Conservation (phyloP, 176 grass and related monocot species). For the Lolium rigidum region DNA sequence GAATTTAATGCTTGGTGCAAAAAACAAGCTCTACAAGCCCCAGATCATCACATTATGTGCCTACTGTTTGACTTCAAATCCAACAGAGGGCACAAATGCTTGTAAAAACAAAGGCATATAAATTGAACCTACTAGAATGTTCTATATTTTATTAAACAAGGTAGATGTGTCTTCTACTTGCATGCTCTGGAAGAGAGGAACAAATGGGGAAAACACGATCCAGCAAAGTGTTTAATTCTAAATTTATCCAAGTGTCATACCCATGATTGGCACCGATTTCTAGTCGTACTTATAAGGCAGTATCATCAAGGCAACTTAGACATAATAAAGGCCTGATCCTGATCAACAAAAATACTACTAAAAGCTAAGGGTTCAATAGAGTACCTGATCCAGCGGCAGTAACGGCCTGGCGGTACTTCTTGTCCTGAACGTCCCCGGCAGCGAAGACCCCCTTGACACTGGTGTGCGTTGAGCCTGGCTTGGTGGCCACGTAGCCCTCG, state of each 20-base stretch:
- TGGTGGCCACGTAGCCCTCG: constrained; percentile 81
- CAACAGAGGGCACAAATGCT: neutral
- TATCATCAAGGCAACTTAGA: neutral
- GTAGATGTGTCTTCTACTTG: neutral
- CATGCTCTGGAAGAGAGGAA: neutral
- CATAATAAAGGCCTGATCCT: neutral
- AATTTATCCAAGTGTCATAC: neutral
- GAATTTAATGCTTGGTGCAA: neutral
- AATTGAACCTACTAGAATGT: neutral
- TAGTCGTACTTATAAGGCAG: constrained; percentile 4
- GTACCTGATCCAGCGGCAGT: constrained; percentile 95
- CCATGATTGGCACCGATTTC: neutral
- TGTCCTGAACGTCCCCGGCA: constrained; percentile 93
- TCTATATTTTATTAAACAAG: constrained; percentile 1
- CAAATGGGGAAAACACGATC: neutral
- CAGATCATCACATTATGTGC: neutral
- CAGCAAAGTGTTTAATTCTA: neutral
- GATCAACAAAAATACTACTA: neutral
- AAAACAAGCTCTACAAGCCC: neutral
- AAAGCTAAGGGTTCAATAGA: neutral
- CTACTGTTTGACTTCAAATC: neutral
- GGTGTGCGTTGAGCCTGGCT: constrained; percentile 77
- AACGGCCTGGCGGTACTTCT: constrained; percentile 94
- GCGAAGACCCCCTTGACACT: constrained; percentile 94
- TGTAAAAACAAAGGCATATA: neutral